Evolutionary conservation across 768 basidiomycete genomes (phyloP).

Genomic region (Collybia sordida): DNA sequence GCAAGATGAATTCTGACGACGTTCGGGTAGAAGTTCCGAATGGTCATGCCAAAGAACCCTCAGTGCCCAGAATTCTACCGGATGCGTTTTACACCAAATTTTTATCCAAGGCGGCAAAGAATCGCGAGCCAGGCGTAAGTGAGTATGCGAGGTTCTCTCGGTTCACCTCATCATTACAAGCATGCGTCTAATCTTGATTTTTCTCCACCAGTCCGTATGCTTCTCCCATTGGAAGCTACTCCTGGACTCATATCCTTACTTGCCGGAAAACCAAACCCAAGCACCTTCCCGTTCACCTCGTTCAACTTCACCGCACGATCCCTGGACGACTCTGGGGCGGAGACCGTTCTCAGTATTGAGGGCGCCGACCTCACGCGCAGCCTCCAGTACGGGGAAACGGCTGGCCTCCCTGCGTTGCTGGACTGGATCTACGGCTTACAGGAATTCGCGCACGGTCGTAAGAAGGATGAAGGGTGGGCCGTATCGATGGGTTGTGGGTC

Average conservation of each 20-base stretch:
- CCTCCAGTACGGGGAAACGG: conserved; percentile 79
- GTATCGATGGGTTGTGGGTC: conserved; percentile 80
- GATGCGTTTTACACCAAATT: conserved; percentile 57
- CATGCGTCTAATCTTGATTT: conserved; percentile 2
- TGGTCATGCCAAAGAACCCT: neutral
- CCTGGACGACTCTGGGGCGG: conserved; percentile 41
- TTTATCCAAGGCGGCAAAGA: conserved; percentile 63
- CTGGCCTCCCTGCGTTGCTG: conserved; percentile 59
- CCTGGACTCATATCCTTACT: conserved; percentile 81
- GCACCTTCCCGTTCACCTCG: conserved; percentile 86
- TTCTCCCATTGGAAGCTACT: conserved; percentile 76
- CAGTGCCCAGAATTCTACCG: conserved; percentile 39
- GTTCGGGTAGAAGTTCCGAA: neutral
- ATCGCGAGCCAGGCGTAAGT: conserved; percentile 65
- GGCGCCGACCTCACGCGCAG: conserved; percentile 60
- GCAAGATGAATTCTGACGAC: conserved; percentile 5
- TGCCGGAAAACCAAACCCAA: conserved; percentile 88
- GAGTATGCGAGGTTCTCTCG: conserved; percentile 21
- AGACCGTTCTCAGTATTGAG: conserved; percentile 53
- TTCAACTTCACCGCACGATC: conserved; percentile 65
- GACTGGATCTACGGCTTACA: conserved; percentile 78
- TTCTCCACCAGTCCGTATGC: conserved; percentile 49
- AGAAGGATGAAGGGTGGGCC: conserved; percentile 65
- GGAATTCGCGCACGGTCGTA: conserved; percentile 63
- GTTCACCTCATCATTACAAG: neutral